Evolutionary conservation across 2,329 filamentous ascomycete species (phyloP).

Genomic region (Botrytis tulipae): DNA sequence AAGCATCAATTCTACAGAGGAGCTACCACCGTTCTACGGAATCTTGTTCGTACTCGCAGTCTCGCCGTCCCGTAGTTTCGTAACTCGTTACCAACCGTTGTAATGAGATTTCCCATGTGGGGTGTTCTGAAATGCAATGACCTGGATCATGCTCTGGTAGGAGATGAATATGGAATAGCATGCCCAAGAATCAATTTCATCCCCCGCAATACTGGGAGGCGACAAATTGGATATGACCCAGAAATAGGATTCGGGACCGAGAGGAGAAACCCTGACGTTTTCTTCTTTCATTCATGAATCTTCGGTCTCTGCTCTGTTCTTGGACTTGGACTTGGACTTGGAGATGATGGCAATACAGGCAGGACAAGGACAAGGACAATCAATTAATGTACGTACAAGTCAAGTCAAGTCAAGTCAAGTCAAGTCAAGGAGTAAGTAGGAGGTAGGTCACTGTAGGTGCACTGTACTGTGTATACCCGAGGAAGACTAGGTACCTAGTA

Average conservation of each 20-base stretch:
- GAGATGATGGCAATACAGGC: neutral
- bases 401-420: too few relatives aligned
- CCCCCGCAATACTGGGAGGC: constrained; percentile 1
- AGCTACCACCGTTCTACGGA: neutral
- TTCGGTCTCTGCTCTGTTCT: neutral
- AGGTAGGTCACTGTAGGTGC: too few relatives aligned
- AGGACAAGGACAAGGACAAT: neutral
- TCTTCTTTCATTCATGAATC: neutral
- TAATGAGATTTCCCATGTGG: neutral
- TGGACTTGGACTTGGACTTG: too few relatives aligned
- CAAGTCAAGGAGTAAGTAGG: too few relatives aligned
- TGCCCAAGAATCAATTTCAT: neutral
- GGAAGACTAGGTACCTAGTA: neutral
- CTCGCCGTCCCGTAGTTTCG: neutral
- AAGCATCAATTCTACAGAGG: neutral
- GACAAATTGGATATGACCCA: neutral
- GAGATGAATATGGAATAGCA: neutral
- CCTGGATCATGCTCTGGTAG: neutral
- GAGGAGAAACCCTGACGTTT: neutral
- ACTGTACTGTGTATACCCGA: neutral
- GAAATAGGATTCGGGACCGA: neutral
- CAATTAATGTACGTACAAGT: neutral
- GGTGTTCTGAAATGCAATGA: neutral
- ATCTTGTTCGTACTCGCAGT: neutral
- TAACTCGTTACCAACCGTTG: neutral